Evolutionary conservation across 257 asterid genomes (phyloP), one percentile per base, ranked within the genome.

Genomic region (Solanum peruvianum): DNA sequence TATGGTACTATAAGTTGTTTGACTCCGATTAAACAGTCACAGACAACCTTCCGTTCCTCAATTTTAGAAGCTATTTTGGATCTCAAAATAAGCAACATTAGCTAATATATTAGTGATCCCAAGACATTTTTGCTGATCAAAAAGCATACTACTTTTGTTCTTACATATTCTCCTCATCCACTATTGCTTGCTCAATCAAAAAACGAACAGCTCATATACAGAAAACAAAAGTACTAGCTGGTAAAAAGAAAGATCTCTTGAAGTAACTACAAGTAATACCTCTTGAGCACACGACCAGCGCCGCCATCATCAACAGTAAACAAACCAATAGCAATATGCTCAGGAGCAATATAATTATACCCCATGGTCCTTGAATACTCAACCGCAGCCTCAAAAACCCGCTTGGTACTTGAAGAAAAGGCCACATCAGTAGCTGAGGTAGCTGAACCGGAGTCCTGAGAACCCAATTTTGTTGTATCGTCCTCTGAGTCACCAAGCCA

Each of bases 301-400:
- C 90, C 93, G 67, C 98, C 99, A 92, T 97, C 98, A 90, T 95
- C 98, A 82, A 93, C 98, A 1, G 97, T 95, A 87, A 97, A 93
- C 94, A 97, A 91, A 20, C 99, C 99, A 67, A 96, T 90, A 11
- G 98, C 98, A 41, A 97, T 93, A 89, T 96, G 99, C 90, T 97
- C 99, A 0, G 99, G 99, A 7, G 98, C 95, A 35, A 97, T 95
- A 88, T 90, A 97, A 93, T 96, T 96, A 85, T 96, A 89, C 58
- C 98, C 99, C 96, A 93, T 91, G 18, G 94, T 92, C 94, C 86
- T 94, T 11, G 99, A 97, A 91, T 95, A 97, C 94, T 95, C 99
- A 16, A 94, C 98, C 0, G 99, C 99, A n/a, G 99, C 99, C 93
- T 97, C 99, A 85, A 97, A 95, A 41, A 96, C 98, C 14, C 94